Base-by-base conservation (phyloP, 2,329 filamentous ascomycete genomes). In the Alternaria sp. region DNA sequence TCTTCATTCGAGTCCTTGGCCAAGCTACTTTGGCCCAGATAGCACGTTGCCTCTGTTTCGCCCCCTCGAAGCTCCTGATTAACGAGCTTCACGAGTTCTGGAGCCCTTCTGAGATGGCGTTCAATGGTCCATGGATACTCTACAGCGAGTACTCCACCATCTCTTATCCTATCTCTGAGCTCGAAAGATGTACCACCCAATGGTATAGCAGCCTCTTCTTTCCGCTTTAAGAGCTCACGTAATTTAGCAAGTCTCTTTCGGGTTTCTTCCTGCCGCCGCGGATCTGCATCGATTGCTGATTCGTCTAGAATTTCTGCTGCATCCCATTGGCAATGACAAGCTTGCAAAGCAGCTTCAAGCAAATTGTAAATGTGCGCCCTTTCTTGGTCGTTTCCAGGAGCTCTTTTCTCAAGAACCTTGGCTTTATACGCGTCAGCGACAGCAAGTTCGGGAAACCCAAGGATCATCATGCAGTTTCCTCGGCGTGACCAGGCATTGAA, bases 391-490 rank as follows among this genome's bases (percentile, higher is more conserved):
- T n/a, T 12, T 28, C 34, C 9, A 4, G 32, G 32, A 7, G 57
- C 59, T 16, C 73, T 70, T 48, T 75, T 67, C 32, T 72, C 64
- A 9, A 77, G 56, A n/a, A 77, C 64, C 26, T 64, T 64, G 1
- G 74, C 72, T 66, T 73, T 75, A 43, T 75, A 76, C 0, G 66
- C 65, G 41, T 77, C 74, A 3, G 74, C 74, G 1, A 71, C 67
- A 9, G 68, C 70, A 12, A 77, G 65, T 53, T 76, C 74, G 1
- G 75, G 75, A 52, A 67, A 76, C 12, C 69, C 72, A 5, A 49
- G 20, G 8, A 38, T 49, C 46, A 34, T 24, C 46, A 49, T 49
- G 16, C 32, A 18, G n/a, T 9, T 16, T 16, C 46, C 46, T 16
- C 46, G 46, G 7, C 24, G 30, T 22, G 24, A n/a, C 46, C 46